Conservation (phyloP, 192 early-diverging fungal species). For the Podila verticillata region DNA sequence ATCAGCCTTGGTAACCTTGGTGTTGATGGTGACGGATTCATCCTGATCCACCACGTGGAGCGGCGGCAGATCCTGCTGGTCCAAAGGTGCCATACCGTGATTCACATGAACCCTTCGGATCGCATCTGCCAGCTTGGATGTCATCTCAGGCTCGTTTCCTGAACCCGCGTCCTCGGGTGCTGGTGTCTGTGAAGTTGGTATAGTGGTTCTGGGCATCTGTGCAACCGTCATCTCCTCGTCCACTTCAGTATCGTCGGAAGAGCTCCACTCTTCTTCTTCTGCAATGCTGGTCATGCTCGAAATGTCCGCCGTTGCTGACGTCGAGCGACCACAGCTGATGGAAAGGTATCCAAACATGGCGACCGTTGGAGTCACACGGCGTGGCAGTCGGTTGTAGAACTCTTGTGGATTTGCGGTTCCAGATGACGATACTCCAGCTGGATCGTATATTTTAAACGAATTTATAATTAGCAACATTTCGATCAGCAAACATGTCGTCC, state of each 20-base stretch:
- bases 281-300: neutral
- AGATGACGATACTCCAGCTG: constrained; percentile 38
- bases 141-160: neutral
- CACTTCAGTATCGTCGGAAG: neutral
- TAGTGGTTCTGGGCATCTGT: neutral
- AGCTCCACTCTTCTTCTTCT: neutral
- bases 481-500: neutral
- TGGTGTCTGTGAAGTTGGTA: neutral
- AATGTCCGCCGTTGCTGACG: neutral
- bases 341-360: constrained; percentile 15
- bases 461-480: neutral
- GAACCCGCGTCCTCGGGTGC: neutral
- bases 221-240: neutral
- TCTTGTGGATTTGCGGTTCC: constrained; percentile 32
- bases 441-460: neutral
- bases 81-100: constrained; percentile 26
- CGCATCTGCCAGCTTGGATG: constrained; percentile 1
- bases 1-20: constrained; percentile 1
- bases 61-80: constrained; percentile 28
- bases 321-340: constrained; percentile 26
- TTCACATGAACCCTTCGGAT: constrained; percentile 16
- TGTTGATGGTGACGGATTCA: constrained; percentile 18
- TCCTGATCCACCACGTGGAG: constrained; percentile 5
- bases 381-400: constrained; percentile 16
- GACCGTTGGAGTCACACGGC: neutral